Percentiles rank a stretch among this genome's conserved stretches.
These are phyloP conservation scores for Aciculoconidium aculeatum DNA, from an alignment of 805 yeast species.

Conservation along the genomic window DNA sequence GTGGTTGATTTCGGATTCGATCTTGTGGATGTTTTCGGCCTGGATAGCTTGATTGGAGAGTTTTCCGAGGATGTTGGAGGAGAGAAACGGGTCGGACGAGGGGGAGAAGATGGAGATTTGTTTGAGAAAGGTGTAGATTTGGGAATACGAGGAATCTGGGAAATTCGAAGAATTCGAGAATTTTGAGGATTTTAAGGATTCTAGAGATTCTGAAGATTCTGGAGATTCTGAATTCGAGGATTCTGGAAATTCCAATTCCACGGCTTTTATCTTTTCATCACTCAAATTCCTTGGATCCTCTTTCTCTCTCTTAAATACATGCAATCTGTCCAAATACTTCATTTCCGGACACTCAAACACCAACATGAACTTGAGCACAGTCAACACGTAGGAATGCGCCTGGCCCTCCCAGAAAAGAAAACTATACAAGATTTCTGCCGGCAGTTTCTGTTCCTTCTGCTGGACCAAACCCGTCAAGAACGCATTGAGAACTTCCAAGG, in stretches of 20 bases:
- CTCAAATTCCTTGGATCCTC: no score
- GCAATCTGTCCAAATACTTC: slow-evolving; percentile 7
- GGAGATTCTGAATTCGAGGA: not conserved
- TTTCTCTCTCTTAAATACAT: no score
- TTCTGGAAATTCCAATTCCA: not conserved
- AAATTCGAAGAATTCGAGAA: slow-evolving; percentile 4
- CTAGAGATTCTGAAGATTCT: not conserved
- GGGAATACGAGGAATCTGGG: slow-evolving; percentile 4
- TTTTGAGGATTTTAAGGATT: slow-evolving; percentile 1
- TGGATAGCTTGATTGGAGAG: slow-evolving; percentile 14
- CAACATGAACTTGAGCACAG: slow-evolving; percentile 22
- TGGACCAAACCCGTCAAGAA: slow-evolving; percentile 14
- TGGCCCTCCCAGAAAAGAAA: slow-evolving; percentile 30
- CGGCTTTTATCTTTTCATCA: no score
- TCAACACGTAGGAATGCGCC: slow-evolving; percentile 17
- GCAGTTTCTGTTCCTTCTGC: slow-evolving; percentile 7
- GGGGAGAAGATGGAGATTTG: slow-evolving; percentile 19
- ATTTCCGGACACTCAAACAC: slow-evolving; percentile 28
- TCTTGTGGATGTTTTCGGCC: slow-evolving; percentile 13
- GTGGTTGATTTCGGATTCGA: slow-evolving; percentile 4
- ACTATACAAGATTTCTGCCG: slow-evolving; percentile 20
- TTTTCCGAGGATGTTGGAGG: slow-evolving; percentile 22
- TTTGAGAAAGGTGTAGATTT: slow-evolving; percentile 11
- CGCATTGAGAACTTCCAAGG: slow-evolving; percentile 11
- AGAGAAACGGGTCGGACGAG: slow-evolving; percentile 22